A percentile compares a stretch with the other conserved stretches of the same genome.
These are phyloP conservation scores for Xylariaceae sp. DNA, from an alignment of 2,329 filamentous ascomycete species.

Conservation along the genomic window DNA sequence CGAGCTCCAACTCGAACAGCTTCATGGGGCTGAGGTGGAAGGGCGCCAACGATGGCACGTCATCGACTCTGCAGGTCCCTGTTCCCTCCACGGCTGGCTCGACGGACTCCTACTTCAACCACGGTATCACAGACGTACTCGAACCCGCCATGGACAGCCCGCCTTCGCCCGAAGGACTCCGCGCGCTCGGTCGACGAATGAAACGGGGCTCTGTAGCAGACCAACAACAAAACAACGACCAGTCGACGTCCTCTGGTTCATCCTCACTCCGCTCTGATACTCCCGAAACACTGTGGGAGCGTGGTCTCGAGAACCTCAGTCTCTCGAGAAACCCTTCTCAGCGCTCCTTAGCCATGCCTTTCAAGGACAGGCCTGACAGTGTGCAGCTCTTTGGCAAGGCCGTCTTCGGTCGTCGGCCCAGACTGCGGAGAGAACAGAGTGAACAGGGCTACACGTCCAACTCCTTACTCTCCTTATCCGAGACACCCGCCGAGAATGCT, in stretches of 20 bases:
- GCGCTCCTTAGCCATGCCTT: conserved; percentile 48
- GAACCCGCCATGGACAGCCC: conserved; percentile 57
- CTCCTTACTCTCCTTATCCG: conserved; percentile 46
- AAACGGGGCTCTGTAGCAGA: conserved; percentile 47
- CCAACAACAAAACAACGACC: conserved; percentile 44
- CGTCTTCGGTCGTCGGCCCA: conserved; percentile 52
- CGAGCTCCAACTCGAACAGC: conserved; percentile 22
- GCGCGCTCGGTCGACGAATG: conserved; percentile 51
- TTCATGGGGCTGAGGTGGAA: conserved; percentile 25
- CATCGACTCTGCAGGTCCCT: conserved; percentile 19
- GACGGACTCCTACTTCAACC: conserved; percentile 14
- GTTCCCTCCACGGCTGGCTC: conserved; percentile 20
- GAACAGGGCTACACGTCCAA: conserved; percentile 43
- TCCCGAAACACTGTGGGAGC: conserved; percentile 46
- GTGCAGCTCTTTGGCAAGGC: conserved; percentile 55
- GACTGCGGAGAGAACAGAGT: conserved; percentile 47
- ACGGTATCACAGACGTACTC: conserved; percentile 40
- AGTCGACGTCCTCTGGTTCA: conserved; percentile 50
- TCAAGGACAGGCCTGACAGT: conserved; percentile 53
- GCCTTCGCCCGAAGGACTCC: conserved; percentile 55
- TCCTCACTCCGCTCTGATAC: conserved; percentile 48
- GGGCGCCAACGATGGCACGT: conserved; percentile 18
- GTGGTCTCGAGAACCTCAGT: conserved; percentile 42
- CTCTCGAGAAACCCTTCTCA: conserved; percentile 54
- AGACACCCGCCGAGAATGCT: conserved; percentile 35